These are phyloP conservation scores for Umbelopsis sp. DNA, from an alignment of 192 early-diverging fungal species.

Conservation along the genomic window DNA sequence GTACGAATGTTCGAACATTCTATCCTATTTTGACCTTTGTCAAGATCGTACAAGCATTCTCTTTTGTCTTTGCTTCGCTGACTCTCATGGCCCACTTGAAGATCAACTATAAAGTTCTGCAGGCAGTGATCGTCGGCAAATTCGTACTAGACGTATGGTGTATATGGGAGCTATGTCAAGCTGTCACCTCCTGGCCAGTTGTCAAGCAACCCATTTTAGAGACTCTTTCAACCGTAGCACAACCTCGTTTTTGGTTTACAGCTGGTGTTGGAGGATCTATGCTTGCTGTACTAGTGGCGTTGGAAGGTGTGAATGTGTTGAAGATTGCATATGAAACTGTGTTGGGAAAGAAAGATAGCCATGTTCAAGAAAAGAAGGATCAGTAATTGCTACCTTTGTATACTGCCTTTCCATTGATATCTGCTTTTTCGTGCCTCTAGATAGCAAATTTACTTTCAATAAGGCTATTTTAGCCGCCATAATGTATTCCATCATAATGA, in stretches of 20 bases:
- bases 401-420: too few species aligned
- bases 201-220: not conserved
- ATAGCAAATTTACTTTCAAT: too few species aligned
- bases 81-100: not conserved
- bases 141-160: slow-evolving; percentile 1
- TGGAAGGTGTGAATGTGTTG: not conserved
- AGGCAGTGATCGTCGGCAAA: not conserved
- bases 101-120: slow-evolving; percentile 1
- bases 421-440: too few species aligned
- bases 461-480: too few species aligned
- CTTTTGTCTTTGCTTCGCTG: not conserved
- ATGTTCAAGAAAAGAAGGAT: slow-evolving; percentile 8
- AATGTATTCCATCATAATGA: too few species aligned
- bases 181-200: not conserved
- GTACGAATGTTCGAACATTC: not conserved
- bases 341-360: not conserved
- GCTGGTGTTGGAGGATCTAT: not conserved
- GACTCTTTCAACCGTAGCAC: not conserved
- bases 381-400: not conserved
- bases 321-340: not conserved
- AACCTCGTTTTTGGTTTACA: not conserved
- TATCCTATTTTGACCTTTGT: not conserved
- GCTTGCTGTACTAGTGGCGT: not conserved
- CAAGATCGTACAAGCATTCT: not conserved
- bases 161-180: slow-evolving; percentile 1